A percentile compares a stretch with the other conserved stretches of the same genome.
Conservation (phyloP, 2,329 filamentous ascomycete species). For the Didymella arachidicola region DNA sequence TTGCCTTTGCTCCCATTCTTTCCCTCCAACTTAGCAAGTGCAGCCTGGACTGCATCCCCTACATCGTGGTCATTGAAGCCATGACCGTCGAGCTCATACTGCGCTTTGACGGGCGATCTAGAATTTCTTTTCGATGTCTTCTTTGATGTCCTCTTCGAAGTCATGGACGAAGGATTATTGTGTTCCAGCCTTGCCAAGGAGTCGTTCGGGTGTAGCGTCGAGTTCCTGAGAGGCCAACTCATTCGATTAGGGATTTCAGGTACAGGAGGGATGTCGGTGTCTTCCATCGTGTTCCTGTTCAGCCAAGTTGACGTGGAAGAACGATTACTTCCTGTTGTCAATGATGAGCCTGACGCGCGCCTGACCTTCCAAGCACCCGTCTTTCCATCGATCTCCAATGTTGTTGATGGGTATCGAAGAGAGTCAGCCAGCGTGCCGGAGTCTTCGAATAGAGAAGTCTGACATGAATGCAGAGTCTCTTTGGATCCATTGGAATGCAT, state of each 20-base stretch:
- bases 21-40: constrained; percentile 30
- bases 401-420: constrained; percentile 41
- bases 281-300: constrained; percentile 27
- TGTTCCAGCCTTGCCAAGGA: constrained; percentile 26
- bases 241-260: constrained; percentile 31
- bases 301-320: constrained; percentile 28
- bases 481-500: constrained; percentile 32
- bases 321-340: constrained; percentile 14
- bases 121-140: constrained; percentile 10
- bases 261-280: constrained; percentile 35
- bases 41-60: constrained; percentile 30
- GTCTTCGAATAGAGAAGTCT: constrained; percentile 43
- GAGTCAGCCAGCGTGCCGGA: constrained; percentile 45
- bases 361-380: constrained; percentile 47
- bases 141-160: neutral
- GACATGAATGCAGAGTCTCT: constrained; percentile 42
- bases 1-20: constrained; percentile 25
- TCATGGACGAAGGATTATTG: constrained; percentile 10
- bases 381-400: constrained; percentile 43
- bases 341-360: constrained; percentile 32
- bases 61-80: constrained; percentile 29
- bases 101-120: constrained; percentile 10
- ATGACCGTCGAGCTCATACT: constrained; percentile 30
- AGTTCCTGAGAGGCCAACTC: constrained; percentile 17
- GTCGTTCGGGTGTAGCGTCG: constrained; percentile 8